Evolutionary conservation across 371 early-diverging fungal species (phyloP), one percentile per base, ranked within the genome.

Genomic region (Dinochytrium kinnereticum): DNA sequence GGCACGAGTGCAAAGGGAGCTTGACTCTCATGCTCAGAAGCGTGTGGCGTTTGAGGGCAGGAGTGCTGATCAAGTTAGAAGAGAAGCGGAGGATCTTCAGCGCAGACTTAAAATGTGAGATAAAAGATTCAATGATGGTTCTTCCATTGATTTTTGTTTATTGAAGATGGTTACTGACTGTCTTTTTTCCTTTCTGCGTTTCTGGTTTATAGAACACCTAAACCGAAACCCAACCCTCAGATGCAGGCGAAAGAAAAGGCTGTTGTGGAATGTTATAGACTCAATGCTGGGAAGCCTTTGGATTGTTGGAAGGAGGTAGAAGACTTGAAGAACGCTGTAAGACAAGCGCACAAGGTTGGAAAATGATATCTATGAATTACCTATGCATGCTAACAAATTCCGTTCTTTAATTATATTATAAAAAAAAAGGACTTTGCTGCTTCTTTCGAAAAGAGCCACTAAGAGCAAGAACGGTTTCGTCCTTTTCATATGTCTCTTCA

Each of bases 231-330:
- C 10, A 66, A 71, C 2, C 40, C 37, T 0, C 74, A 68, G 7
- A 67, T 57, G 38, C 51, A 76, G 1, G 73, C 26, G 0, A 75
- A 72, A 38, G 74, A 80, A 64, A 33, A 73, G 33, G 79, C 76
- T 28, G 74, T 81, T 10, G 44, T 76, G 1, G 24, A 57, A 15
- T 83, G 83, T 64, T 83, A 83, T 64, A 75, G 67, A 72, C 65
- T 68, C 26, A 90, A 90, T 73, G 78, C 82, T 51, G 61, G 72
- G 26, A 85, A 90, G 51, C 80, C 89, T 50, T 74, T 91, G 64
- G 89, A 91, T 73, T 91, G 90, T 83, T 91, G 90, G 90, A 81
- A 82, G 64, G 87, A 91, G 79, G 90, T 91, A 17, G 88, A 90
- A 70, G 78, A 81, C 66, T 84, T 91, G 81, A 91, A 90, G 75